A percentile compares a stretch with the other conserved stretches of the same genome.
These are phyloP conservation scores for Scheffersomyces ergatensis DNA, from an alignment of 805 yeast genomes.

Conservation along the genomic window DNA sequence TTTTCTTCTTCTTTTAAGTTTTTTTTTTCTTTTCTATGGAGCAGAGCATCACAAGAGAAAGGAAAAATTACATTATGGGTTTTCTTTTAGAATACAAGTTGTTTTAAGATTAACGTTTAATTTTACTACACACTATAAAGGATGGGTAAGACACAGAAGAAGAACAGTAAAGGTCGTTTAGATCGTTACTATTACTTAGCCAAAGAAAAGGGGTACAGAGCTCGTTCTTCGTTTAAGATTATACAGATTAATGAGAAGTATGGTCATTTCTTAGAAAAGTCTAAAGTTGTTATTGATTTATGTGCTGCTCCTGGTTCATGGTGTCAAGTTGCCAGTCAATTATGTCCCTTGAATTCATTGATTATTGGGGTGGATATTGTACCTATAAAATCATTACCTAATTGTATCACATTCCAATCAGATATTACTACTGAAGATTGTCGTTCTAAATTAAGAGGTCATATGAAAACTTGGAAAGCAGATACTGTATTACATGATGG, in stretches of 20 bases:
- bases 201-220: constrained; percentile 97
- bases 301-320: constrained; percentile 99
- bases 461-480: constrained; percentile 98
- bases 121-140: too few species aligned
- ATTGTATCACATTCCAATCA: constrained; percentile 89
- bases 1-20: not conserved
- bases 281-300: constrained; percentile 93
- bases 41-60: not conserved
- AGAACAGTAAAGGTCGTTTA: constrained; percentile 97
- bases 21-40: not conserved
- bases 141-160: constrained; percentile 93
- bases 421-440: constrained; percentile 99
- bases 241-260: constrained; percentile 94
- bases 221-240: constrained; percentile 96
- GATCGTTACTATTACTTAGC: constrained; percentile 96
- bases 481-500: constrained; percentile 98
- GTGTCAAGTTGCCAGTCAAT: constrained; percentile 97
- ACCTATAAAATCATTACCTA: constrained; percentile 95
- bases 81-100: too few species aligned
- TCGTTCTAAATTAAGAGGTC: constrained; percentile 88
- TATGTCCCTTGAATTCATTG: constrained; percentile 89
- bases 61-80: too few species aligned
- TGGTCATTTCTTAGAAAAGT: constrained; percentile 91
- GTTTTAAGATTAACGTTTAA: too few species aligned
- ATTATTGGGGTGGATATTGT: constrained; percentile 99